Base-by-base conservation (phyloP, 1,139 yeast species). In the Taphrina communis region DNA sequence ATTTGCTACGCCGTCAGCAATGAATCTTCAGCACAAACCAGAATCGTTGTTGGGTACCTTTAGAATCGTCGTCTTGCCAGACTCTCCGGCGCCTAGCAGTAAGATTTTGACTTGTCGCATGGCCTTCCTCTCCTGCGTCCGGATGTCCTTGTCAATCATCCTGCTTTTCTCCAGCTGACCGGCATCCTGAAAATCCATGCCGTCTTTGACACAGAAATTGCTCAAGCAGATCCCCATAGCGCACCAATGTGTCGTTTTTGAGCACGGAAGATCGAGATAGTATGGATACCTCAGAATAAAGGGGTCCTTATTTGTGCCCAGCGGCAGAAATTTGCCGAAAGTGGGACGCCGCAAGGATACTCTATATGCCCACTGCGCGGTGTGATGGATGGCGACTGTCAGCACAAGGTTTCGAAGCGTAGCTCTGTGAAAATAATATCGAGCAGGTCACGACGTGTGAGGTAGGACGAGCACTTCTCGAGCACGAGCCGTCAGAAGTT, bases 51-150 rank as follows among this genome's bases (percentile, higher is more conserved):
- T 2, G 2, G 31, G 36, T 31, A 58, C 62, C 53, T 94, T 95
- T 72, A 94, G 81, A n/a, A 94, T 96, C 0, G 99, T 94, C 2
- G 97, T 90, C 77, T 94, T 94, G 8, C 99, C 99, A 68, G 94
- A 87, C 78, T 94, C 99, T 5, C 99, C 99, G 0, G 98, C 93
- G 36, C 73, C 72, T 38, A 72, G 69, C 35, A 73, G 68, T 51
- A 73, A 69, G 67, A 73, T 69, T 60, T 74, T 74, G 70, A 71
- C 72, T 70, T 63, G 73, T 35, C 71, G 62, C 36, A 67, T 58
- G 57, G 72, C 56, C 65, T 68, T 57, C 51, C 72, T 73, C 73
- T 83, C 83, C 70, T 84, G 84, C 73, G 82, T 79, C 72, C 82
- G 83, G 71, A 90, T 78, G 51, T 86, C 81, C 74, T 86, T 88